A percentile compares a stretch with the other conserved stretches of the same genome.
phyloP scores from a whole-genome alignment of 2,329 filamentous ascomycete genomes.

The Fusarium sp. region DNA sequence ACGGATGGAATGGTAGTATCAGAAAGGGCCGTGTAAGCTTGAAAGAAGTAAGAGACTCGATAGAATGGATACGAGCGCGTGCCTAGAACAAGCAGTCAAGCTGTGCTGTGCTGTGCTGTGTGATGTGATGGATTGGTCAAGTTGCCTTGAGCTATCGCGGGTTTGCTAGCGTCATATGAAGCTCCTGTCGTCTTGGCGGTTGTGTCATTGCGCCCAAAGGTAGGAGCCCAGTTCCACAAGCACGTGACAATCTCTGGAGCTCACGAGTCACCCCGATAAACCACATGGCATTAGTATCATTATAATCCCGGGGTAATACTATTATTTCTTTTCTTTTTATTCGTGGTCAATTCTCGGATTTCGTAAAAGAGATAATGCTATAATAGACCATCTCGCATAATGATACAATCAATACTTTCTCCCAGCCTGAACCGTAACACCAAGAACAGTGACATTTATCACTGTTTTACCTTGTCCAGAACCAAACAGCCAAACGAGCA shows the following conservation, averaged over 20 bases:
- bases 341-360: not conserved
- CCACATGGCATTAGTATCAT: not conserved
- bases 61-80: slow-evolving; percentile 7
- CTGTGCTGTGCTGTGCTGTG: not conserved
- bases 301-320: not conserved
- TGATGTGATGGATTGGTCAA: slow-evolving; percentile 42
- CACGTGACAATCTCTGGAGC: slow-evolving; percentile 43
- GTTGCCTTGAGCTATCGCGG: slow-evolving; percentile 43
- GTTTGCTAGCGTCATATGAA: slow-evolving; percentile 36
- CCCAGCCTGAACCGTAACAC: slow-evolving; percentile 25
- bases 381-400: not conserved
- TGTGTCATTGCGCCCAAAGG: slow-evolving; percentile 44
- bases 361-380: not conserved
- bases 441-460: slow-evolving; percentile 16
- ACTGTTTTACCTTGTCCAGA: slow-evolving; percentile 25
- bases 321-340: not conserved
- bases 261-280: not conserved
- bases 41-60: not conserved
- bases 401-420: slow-evolving; percentile 12
- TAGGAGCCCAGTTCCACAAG: slow-evolving; percentile 25
- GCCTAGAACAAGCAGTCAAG: slow-evolving; percentile 8
- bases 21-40: not conserved
- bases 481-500: not conserved
- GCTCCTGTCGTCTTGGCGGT: slow-evolving; percentile 38
- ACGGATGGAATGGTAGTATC: slow-evolving; percentile 12